These are phyloP conservation scores for Paraconiothyrium brasiliense DNA, from an alignment of 2,329 filamentous ascomycete species.

Conservation along the genomic window DNA sequence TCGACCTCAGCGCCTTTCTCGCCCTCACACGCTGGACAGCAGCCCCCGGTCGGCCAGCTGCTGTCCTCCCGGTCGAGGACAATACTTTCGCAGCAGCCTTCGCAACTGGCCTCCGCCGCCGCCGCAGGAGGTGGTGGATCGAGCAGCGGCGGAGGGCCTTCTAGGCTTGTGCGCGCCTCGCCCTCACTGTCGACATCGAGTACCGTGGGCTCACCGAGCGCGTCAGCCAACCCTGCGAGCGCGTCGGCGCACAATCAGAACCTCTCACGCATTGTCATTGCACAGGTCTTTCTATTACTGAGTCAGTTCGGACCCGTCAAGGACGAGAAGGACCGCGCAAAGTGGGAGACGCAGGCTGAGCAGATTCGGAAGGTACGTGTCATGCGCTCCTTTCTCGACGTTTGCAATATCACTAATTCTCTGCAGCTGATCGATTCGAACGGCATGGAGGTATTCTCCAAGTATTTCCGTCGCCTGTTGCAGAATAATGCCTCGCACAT, in stretches of 20 bases:
- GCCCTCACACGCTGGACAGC: conserved; percentile 64
- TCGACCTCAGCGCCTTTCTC: conserved; percentile 65
- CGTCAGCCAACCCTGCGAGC: conserved; percentile 57
- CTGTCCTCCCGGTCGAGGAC: conserved; percentile 66
- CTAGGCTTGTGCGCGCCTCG: conserved; percentile 67
- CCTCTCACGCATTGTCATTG: conserved; percentile 91
- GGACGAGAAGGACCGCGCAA: conserved; percentile 88
- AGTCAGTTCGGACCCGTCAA: conserved; percentile 78
- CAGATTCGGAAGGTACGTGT: conserved; percentile 85
- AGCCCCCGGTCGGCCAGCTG: conserved; percentile 61
- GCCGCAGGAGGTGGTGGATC: conserved; percentile 63
- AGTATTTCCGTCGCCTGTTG: conserved; percentile 93
- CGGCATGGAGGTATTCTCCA: conserved; percentile 98
- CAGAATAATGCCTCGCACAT: conserved; percentile 91
- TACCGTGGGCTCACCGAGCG: conserved; percentile 63
- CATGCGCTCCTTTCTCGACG: conserved; percentile 15
- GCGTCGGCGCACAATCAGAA: conserved; percentile 54
- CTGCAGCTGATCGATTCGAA: conserved; percentile 89
- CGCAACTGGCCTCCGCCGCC: conserved; percentile 65
- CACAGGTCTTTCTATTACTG: conserved; percentile 92
- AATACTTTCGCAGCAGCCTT: conserved; percentile 62
- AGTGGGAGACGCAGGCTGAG: conserved; percentile 92
- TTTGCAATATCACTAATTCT: conserved; percentile 28
- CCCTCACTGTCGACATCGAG: conserved; percentile 66
- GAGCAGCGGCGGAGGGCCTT: conserved; percentile 64